Evolutionary conservation across 73 alveolate genomes (phyloP).

Genomic region (Tetrahymena thermophila): DNA sequence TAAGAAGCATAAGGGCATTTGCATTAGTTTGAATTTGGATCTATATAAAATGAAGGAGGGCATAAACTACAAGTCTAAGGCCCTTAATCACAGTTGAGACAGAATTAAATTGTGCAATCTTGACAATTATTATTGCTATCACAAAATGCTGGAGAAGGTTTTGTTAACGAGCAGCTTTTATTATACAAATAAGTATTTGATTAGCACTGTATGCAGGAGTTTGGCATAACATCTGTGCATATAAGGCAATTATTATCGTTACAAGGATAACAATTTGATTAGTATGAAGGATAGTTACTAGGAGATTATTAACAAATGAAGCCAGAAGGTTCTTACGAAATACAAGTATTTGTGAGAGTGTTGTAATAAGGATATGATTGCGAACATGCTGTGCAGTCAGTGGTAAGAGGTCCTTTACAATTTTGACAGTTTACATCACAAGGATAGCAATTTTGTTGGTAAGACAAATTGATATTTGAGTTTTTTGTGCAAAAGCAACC

Average conservation of each 20-base stretch:
- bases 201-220: neutral
- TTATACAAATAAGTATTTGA: neutral
- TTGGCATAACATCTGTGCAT: neutral
- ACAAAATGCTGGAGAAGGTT: neutral
- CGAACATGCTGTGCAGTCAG: neutral
- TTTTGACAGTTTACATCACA: neutral
- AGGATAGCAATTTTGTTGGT: neutral
- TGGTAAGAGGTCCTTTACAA: neutral
- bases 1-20: neutral
- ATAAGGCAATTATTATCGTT: neutral
- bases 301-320: neutral
- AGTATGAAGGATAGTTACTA: neutral
- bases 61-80: neutral
- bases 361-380: no score
- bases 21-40: neutral
- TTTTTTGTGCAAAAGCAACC: neutral
- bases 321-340: no score
- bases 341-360: no score
- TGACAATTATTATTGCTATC: neutral
- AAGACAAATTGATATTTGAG: neutral
- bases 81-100: neutral
- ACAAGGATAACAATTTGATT: neutral
- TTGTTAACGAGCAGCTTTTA: neutral
- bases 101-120: neutral
- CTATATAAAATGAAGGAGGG: neutral